These are phyloP conservation scores for Alternaria sp. DNA, from an alignment of 2,329 filamentous ascomycete genomes.

Conservation along the genomic window DNA sequence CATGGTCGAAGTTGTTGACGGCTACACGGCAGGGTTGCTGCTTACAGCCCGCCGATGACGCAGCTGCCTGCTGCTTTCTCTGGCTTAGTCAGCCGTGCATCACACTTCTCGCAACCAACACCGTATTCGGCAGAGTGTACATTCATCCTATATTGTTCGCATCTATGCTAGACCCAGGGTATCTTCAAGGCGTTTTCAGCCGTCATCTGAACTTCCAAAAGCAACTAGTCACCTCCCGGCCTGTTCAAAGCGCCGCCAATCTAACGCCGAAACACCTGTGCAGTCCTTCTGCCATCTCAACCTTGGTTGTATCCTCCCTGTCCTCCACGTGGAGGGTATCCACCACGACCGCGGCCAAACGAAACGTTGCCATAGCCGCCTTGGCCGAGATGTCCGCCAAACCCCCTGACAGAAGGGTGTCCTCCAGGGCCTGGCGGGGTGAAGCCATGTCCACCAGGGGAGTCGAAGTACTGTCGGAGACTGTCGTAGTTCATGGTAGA, in stretches of 20 bases:
- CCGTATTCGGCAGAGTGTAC: not conserved
- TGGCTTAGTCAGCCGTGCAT: conserved; percentile 10
- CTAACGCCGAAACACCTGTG: not conserved
- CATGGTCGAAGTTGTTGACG: conserved; percentile 8
- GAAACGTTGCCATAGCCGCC: not conserved
- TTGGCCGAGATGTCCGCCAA: not conserved
- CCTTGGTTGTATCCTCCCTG: not conserved
- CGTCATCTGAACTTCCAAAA: not conserved
- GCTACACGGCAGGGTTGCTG: not conserved
- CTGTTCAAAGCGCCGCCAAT: not conserved
- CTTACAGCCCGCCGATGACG: conserved; percentile 9
- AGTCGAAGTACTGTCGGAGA: not conserved
- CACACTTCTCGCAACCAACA: not conserved
- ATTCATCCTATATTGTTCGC: not conserved
- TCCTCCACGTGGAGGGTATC: not conserved
- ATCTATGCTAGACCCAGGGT: not conserved
- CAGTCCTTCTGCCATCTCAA: not conserved
- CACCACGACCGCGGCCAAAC: not conserved
- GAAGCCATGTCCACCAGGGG: not conserved
- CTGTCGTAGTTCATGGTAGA: not conserved
- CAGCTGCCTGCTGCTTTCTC: not conserved
- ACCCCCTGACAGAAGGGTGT: not conserved
- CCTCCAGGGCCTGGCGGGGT: not conserved
- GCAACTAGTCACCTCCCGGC: not conserved
- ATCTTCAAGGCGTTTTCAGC: not conserved